phyloP scores from a whole-genome alignment of 768 basidiomycete species.

The Lactarius vividus region DNA sequence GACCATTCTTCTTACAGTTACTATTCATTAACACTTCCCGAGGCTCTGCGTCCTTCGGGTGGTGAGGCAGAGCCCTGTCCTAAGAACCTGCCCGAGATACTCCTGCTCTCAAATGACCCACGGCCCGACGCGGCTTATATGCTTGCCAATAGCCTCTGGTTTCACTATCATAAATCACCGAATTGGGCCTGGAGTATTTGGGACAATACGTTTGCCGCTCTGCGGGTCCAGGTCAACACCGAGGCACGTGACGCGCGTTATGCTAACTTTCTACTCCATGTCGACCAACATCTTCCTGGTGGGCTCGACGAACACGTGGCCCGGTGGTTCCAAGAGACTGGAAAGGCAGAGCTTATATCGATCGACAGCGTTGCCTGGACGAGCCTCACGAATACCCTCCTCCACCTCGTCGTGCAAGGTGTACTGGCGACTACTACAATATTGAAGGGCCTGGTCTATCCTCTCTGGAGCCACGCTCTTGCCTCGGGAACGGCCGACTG shows the following conservation, averaged over 20 bases:
- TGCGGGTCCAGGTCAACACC: conserved; percentile 55
- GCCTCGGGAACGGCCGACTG: conserved; percentile 38
- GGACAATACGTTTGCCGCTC: conserved; percentile 75
- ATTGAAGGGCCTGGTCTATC: conserved; percentile 72
- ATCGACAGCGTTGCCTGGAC: conserved; percentile 66
- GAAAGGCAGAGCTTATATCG: conserved; percentile 58
- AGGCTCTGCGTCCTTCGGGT: conserved; percentile 45
- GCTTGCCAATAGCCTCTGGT: conserved; percentile 78
- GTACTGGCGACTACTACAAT: conserved; percentile 72
- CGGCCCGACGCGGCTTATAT: conserved; percentile 60
- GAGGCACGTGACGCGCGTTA: conserved; percentile 63
- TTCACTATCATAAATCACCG: conserved; percentile 67
- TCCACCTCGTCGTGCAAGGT: conserved; percentile 63
- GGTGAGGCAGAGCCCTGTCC: conserved; percentile 38
- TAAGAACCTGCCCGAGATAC: conserved; percentile 55
- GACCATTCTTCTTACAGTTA: neutral
- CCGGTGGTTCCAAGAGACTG: conserved; percentile 68
- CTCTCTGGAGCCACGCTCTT: conserved; percentile 66
- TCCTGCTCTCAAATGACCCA: conserved; percentile 58
- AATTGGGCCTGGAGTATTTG: conserved; percentile 84
- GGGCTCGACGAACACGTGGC: conserved; percentile 71
- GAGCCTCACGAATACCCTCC: conserved; percentile 56
- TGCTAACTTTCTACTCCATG: conserved; percentile 64
- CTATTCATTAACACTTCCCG: neutral
- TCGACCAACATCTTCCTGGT: conserved; percentile 72